phyloP scores from a whole-genome alignment of 2,329 filamentous ascomycete genomes.

The Penicillium paneum region DNA sequence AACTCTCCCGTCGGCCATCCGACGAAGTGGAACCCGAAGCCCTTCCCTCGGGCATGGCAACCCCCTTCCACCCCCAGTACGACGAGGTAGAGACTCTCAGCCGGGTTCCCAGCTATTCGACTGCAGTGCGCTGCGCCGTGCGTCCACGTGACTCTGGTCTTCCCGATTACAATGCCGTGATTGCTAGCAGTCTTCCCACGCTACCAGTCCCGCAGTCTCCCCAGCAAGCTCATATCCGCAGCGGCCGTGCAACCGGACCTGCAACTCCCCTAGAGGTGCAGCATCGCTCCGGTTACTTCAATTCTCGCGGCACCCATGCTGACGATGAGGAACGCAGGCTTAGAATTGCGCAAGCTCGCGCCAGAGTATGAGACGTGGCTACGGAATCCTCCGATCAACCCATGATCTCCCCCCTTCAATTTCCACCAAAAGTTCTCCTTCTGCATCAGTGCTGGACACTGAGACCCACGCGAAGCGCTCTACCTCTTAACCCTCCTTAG shows the following conservation, averaged over 20 bases:
- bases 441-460: conserved; percentile 21
- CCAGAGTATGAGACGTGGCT: conserved; percentile 25
- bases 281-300: conserved; percentile 26
- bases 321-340: conserved; percentile 42
- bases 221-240: conserved; percentile 39
- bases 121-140: conserved; percentile 65
- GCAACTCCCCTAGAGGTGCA: conserved; percentile 30
- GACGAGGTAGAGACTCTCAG: conserved; percentile 63
- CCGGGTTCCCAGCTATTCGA: conserved; percentile 74
- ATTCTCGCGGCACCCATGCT: conserved; percentile 26
- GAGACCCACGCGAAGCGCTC: neutral
- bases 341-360: conserved; percentile 41
- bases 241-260: conserved; percentile 34
- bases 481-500: neutral
- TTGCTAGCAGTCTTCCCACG: conserved; percentile 27
- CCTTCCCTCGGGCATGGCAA: conserved; percentile 45
- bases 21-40: conserved; percentile 48
- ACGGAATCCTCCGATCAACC: neutral
- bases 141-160: conserved; percentile 53
- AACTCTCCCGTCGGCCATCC: conserved; percentile 46
- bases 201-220: conserved; percentile 35
- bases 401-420: neutral
- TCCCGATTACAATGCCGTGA: conserved; percentile 65
- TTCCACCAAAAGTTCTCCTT: conserved; percentile 4
- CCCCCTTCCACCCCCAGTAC: conserved; percentile 43